These are phyloP conservation scores for Orbilia brochopaga DNA, from an alignment of 2,329 filamentous ascomycete species.

Conservation along the genomic window DNA sequence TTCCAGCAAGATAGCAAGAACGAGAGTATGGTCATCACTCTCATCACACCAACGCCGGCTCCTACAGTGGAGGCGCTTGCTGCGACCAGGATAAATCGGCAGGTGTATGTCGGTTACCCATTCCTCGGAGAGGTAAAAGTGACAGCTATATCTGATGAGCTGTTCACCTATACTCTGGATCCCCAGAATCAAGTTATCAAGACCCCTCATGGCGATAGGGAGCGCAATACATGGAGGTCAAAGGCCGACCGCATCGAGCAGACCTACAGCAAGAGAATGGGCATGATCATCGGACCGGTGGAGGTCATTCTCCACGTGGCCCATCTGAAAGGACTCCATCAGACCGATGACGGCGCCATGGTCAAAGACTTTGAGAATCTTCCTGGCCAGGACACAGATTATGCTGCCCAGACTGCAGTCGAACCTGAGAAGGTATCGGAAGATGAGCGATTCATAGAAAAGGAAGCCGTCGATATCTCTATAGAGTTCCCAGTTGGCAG, in stretches of 20 bases:
- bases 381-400: constrained; percentile 82
- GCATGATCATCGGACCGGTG: constrained; percentile 82
- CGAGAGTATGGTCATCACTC: constrained; percentile 90
- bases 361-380: constrained; percentile 91
- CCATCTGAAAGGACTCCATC: constrained; percentile 87
- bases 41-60: constrained; percentile 60
- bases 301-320: constrained; percentile 91
- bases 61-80: constrained; percentile 28
- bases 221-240: constrained; percentile 82
- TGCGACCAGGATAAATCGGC: constrained; percentile 20
- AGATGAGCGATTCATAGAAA: constrained; percentile 91
- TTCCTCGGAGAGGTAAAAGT: constrained; percentile 95
- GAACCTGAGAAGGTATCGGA: constrained; percentile 81
- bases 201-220: constrained; percentile 73
- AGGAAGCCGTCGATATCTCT: constrained; percentile 81
- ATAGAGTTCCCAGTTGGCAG: constrained; percentile 87
- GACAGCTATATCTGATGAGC: constrained; percentile 84
- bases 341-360: constrained; percentile 87
- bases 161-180: constrained; percentile 82
- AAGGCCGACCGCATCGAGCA: constrained; percentile 84
- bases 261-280: constrained; percentile 87
- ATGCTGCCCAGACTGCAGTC: constrained; percentile 88
- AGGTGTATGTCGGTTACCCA: constrained; percentile 71
- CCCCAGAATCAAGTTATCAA: constrained; percentile 68
- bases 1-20: constrained; percentile 96